Evolutionary conservation across 1,139 yeast genomes (phyloP).

Genomic region (Yamadazyma diospyri): DNA sequence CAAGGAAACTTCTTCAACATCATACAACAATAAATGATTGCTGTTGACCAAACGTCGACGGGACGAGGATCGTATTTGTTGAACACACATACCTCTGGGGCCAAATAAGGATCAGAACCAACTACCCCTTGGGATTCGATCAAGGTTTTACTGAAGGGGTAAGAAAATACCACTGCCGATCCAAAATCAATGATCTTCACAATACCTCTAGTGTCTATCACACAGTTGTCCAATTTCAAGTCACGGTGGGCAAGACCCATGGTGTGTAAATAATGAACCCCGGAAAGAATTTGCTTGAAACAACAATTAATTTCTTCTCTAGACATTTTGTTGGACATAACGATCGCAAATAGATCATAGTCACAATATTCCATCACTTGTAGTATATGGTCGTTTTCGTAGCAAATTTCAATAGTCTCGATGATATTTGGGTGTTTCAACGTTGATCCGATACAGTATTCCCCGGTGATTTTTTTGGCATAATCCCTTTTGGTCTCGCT

Average conservation of each 20-base stretch:
- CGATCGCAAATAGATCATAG: constrained; percentile 88
- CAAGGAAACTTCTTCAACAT: constrained; percentile 91
- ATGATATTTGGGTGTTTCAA: constrained; percentile 87
- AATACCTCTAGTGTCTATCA: constrained; percentile 77
- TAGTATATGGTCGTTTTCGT: constrained; percentile 80
- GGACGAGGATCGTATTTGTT: constrained; percentile 86
- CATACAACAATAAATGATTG: constrained; percentile 93
- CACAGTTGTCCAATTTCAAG: constrained; percentile 90
- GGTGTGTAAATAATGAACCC: constrained; percentile 79
- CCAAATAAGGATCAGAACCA: constrained; percentile 91
- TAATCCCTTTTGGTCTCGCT: constrained; percentile 82
- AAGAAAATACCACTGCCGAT: constrained; percentile 87
- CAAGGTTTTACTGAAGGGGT: constrained; percentile 78
- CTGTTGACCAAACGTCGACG: constrained; percentile 93
- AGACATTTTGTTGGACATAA: constrained; percentile 91
- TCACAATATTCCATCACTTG: constrained; percentile 97
- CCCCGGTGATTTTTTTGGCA: constrained; percentile 91
- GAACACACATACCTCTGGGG: constrained; percentile 89
- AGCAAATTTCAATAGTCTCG: constrained; percentile 86
- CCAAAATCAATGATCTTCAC: constrained; percentile 93
- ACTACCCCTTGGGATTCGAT: constrained; percentile 88
- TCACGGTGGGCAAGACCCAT: constrained; percentile 92
- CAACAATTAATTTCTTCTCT: constrained; percentile 85
- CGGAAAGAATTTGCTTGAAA: constrained; percentile 79
- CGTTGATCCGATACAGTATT: constrained; percentile 91